Base-by-base conservation (phyloP, 768 basidiomycete genomes). In the Hebeloma cylindrosporum region DNA sequence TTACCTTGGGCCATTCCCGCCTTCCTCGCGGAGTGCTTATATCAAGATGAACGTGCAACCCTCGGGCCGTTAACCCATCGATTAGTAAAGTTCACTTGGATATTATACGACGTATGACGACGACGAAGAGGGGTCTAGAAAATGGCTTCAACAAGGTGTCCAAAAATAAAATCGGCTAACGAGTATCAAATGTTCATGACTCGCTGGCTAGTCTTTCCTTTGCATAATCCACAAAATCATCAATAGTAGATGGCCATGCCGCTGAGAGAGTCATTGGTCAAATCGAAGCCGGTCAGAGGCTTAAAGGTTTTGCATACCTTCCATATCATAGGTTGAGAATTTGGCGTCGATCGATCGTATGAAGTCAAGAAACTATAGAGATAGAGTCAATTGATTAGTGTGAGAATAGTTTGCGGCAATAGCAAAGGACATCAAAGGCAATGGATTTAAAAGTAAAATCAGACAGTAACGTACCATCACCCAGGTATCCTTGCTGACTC, bases 401-500 rank as follows among this genome's bases (percentile, higher is more conserved):
- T 35, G 16, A 35, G n/a, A n/a, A n/a, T n/a, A n/a, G n/a, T n/a
- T n/a, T n/a, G n/a, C n/a, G n/a, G n/a, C n/a, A n/a, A n/a, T n/a
- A n/a, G n/a, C n/a, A n/a, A n/a, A n/a, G n/a, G n/a, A n/a, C n/a
- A n/a, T n/a, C n/a, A n/a, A n/a, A n/a, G n/a, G n/a, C n/a, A n/a
- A n/a, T n/a, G n/a, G n/a, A n/a, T 14, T 6, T 11, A 38, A 34
- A 11, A 35, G 8, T 10, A 43, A 22, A 23, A 28, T 20, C 36
- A 26, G 40, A 40, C 21, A 27, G 35, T 33, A 10, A 66, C 82
- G 31, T 37, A 88, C 90, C 89, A 93, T 92, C 40, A 73, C 65
- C 91, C 90, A 93, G 13, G 87, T 88, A 66, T 92, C 91, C 66
- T 87, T 89, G 67, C 88, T 92, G 23, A 94, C 76, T 4, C 88